These are phyloP conservation scores for Ilex paraguariensis DNA, from an alignment of 305 asterid species.

Conservation along the genomic window DNA sequence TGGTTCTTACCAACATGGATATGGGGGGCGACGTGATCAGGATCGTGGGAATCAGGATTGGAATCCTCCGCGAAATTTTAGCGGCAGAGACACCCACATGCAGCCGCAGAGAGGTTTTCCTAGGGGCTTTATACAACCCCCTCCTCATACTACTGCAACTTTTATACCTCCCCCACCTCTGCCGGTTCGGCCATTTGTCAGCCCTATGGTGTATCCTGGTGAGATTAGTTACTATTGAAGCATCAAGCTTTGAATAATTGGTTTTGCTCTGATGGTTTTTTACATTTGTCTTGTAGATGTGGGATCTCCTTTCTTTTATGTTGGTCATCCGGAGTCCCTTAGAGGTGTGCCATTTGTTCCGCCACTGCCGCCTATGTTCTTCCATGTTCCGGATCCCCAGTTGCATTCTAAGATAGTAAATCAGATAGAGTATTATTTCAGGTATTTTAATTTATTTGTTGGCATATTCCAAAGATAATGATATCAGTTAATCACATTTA, in stretches of 20 bases:
- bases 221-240: constrained; percentile 16
- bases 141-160: constrained; percentile 39
- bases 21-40: constrained; percentile 67
- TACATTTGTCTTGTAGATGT: constrained; percentile 38
- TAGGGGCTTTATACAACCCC: constrained; percentile 54
- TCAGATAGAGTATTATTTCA: constrained; percentile 78
- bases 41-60: constrained; percentile 61
- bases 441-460: constrained; percentile 28
- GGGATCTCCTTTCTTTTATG: constrained; percentile 43
- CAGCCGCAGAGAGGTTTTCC: constrained; percentile 43
- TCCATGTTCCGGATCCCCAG: constrained; percentile 47
- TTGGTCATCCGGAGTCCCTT: constrained; percentile 44
- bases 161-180: constrained; percentile 44
- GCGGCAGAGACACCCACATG: constrained; percentile 46
- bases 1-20: constrained; percentile 44
- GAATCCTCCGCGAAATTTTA: constrained; percentile 51
- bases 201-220: constrained; percentile 61
- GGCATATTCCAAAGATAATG: not conserved
- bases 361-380: constrained; percentile 39
- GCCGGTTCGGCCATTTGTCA: constrained; percentile 38
- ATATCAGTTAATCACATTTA: no score
- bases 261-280: constrained; percentile 13
- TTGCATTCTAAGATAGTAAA: constrained; percentile 45
- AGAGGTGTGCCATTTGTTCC: constrained; percentile 47
- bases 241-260: not conserved